Evolutionary conservation across 257 asterid species (phyloP).

Genomic region (Solanum microdontum): DNA sequence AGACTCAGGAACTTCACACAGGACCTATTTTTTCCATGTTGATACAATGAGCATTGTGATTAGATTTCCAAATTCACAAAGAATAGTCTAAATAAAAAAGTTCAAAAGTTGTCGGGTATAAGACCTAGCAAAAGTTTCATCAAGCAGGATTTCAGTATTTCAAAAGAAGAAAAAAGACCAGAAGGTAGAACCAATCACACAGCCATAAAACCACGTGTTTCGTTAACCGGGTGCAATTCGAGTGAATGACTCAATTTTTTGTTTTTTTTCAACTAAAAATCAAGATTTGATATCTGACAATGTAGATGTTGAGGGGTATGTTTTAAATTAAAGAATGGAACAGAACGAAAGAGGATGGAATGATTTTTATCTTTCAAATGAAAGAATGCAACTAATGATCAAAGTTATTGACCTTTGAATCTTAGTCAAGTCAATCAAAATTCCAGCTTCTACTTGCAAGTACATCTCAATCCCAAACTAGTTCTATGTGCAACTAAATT

Average conservation of each 20-base stretch:
- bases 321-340: background rate
- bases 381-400: background rate
- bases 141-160: background rate
- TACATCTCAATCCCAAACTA: background rate
- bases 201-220: background rate
- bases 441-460: background rate
- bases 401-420: background rate
- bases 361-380: background rate
- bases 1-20: slow-evolving; percentile 67
- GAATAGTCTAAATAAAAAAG: background rate
- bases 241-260: background rate
- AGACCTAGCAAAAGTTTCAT: background rate
- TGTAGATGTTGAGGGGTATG: background rate
- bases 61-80: background rate
- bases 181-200: background rate
- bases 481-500: background rate
- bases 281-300: background rate
- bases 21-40: slow-evolving; percentile 24
- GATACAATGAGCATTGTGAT: background rate
- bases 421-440: background rate
- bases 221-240: background rate
- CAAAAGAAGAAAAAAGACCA: background rate
- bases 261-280: background rate
- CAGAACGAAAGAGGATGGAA: background rate
- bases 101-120: background rate